phyloP scores from a whole-genome alignment of 352 stramenopile species.

The Stramenopiles sp. region DNA sequence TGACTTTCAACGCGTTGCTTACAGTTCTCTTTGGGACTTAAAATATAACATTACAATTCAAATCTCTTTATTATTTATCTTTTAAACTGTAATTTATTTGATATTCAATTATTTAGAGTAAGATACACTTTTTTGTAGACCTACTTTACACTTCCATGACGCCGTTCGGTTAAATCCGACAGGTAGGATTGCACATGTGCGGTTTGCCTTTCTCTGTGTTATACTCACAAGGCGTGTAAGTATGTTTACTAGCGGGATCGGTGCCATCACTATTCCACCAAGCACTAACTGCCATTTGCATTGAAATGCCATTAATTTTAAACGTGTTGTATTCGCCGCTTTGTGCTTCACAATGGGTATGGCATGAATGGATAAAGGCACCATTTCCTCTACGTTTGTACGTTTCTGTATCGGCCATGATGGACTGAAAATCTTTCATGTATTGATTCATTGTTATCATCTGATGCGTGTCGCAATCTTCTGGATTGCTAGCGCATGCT shows the following conservation, averaged over 20 bases:
- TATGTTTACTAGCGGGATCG: slow-evolving; percentile 6
- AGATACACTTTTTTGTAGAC: too few species aligned
- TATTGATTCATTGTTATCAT: not conserved
- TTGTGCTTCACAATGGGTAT: not conserved
- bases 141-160: too few species aligned
- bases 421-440: not conserved
- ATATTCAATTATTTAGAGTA: too few species aligned
- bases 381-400: not conserved
- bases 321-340: not conserved
- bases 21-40: too few species aligned
- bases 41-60: too few species aligned
- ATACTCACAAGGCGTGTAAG: not conserved
- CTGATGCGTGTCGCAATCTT: not conserved
- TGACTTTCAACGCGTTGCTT: too few species aligned
- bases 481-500: not conserved
- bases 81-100: too few species aligned
- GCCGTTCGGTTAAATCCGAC: not conserved
- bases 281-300: not conserved
- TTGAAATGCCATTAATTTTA: not conserved
- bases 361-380: slow-evolving; percentile 11
- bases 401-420: not conserved
- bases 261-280: not conserved
- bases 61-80: too few species aligned
- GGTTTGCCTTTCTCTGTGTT: not conserved
- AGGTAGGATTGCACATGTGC: slow-evolving; percentile 10